Evolutionary conservation across 2,329 filamentous ascomycete species (phyloP), one percentile per base, ranked within the genome.

Genomic region (Talaromyces funiculosus): DNA sequence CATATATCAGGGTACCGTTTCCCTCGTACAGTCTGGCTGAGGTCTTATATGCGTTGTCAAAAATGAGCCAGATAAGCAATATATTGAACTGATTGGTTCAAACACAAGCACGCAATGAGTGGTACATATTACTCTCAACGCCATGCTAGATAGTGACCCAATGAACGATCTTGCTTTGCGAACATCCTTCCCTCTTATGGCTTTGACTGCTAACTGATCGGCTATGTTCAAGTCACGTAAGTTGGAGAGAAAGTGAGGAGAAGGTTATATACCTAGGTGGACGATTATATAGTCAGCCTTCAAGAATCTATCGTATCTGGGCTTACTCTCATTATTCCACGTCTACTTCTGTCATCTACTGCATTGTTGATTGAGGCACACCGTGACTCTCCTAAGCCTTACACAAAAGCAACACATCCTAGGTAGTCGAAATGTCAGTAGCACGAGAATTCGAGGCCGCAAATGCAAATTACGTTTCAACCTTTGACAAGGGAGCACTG

Each of bases 401-500:
- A 38, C 29, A 51, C 18, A 53, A 8, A n/a, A 18, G 33, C 14
- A 10, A 38, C 12, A 9, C 43, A 45, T 20, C 18, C 8, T 33
- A 33, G 3, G 20, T 20, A 18, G 26, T 24, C 24, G 64, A 16
- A 20, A 72, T 71, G 70, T 69, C 68, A 12, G 65, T 69, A 51
- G 67, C 68, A 66, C 71, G 82, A 63, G 84, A 85, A 61, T 71
- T 88, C 22, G 76, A 82, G 58, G 71, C 79, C 51, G 81, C 81
- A 53, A 89, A 89, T 70, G 79, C 77, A 33, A 73, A 79, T 33
- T 86, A 87, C 67, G 81, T 79, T 4, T 73, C 78, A 2, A 74
- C 71, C 2, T 92, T 92, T 72, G 84, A 79, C n/a, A 79, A 89
- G 63, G 88, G 86, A 16, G 65, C 86, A 63, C 80, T 92, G 4